Conservation (phyloP, 176 grass and related monocot species). For the Eremochloa ophiuroides region DNA sequence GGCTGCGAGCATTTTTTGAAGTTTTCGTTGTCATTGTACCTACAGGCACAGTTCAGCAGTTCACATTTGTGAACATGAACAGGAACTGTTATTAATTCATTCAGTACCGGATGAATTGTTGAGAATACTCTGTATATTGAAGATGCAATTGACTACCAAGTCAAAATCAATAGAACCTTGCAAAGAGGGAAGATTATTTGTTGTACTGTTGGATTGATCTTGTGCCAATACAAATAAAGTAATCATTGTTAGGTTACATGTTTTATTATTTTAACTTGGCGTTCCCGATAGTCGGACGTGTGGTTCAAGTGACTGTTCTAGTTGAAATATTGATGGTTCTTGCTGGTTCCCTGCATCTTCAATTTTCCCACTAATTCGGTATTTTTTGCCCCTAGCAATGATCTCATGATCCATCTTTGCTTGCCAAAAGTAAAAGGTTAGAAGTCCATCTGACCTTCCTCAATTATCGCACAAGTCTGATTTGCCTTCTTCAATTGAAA, state of each 20-base stretch:
- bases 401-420: not conserved
- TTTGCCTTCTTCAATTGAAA: too few relatives aligned
- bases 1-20: not conserved
- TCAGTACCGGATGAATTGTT: not conserved
- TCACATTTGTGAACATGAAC: not conserved
- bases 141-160: not conserved
- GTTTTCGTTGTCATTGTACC: not conserved
- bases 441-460: too few relatives aligned
- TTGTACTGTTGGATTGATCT: not conserved
- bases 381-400: not conserved
- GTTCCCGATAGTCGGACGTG: not conserved
- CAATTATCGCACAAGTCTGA: too few relatives aligned
- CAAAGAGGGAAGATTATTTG: not conserved
- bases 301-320: not conserved
- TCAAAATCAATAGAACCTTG: not conserved
- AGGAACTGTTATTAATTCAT: not conserved
- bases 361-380: not conserved
- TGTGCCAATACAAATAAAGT: not conserved
- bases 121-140: conserved; percentile 18
- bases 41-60: not conserved
- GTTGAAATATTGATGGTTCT: not conserved
- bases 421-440: not conserved
- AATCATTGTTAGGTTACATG: not conserved
- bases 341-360: not conserved
- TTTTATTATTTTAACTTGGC: not conserved